phyloP scores from a whole-genome alignment of 1,139 yeast species.

The Taphrina deformans region DNA sequence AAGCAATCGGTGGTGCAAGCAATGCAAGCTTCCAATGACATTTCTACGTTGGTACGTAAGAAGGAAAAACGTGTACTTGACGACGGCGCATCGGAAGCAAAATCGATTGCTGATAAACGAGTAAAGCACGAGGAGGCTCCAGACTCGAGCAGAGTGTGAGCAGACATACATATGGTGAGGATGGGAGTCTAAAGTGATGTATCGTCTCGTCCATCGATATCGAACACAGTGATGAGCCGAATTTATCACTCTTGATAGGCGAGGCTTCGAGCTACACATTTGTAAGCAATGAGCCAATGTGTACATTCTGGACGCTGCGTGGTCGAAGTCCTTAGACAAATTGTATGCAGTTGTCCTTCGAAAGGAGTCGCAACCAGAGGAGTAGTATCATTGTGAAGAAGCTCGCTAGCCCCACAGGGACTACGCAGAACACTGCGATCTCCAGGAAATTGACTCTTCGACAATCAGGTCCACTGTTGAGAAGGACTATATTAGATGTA shows the following conservation, averaged over 20 bases:
- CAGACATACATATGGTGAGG: too few species aligned
- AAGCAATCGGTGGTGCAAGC: constrained; percentile 46
- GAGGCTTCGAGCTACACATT: too few species aligned
- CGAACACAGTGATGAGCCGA: too few species aligned
- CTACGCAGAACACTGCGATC: constrained; percentile 92
- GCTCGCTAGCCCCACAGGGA: constrained; percentile 93
- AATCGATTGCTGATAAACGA: neutral
- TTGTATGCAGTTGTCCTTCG: neutral
- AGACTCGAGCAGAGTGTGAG: neutral
- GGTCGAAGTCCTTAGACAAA: neutral
- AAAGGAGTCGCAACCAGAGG: constrained; percentile 19
- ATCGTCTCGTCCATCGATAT: too few species aligned
- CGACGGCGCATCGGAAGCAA: neutral
- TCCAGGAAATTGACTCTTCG: constrained; percentile 66
- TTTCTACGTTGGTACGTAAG: constrained; percentile 38
- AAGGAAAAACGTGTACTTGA: constrained; percentile 20
- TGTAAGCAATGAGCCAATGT: too few species aligned
- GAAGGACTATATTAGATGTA: constrained; percentile 63
- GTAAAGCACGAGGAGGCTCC: neutral
- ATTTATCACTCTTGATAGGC: too few species aligned
- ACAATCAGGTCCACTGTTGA: constrained; percentile 48
- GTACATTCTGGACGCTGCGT: too few species aligned
- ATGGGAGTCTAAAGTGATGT: too few species aligned
- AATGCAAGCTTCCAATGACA: constrained; percentile 42
- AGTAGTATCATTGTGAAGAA: constrained; percentile 73